Evolutionary conservation across 768 basidiomycete genomes (phyloP), one percentile per base, ranked within the genome.

Genomic region (Hericium rajendrae): DNA sequence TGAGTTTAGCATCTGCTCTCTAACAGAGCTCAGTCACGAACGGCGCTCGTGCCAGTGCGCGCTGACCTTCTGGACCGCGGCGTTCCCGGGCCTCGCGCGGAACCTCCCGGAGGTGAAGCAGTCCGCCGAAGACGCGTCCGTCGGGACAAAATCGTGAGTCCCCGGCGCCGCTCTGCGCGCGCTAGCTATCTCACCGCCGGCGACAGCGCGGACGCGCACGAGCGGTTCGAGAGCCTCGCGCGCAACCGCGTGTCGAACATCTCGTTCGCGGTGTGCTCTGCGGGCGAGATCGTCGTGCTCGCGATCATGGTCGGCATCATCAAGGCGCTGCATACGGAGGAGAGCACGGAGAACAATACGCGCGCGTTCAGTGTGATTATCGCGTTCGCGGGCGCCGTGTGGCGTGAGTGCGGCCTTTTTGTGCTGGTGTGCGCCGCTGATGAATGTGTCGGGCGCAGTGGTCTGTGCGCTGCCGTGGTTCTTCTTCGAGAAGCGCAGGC

Each of bases 11-110:
- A 32, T 32, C 32, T 32, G 32, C 32, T 32, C 1, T 32, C 32
- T 32, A 32, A 32, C 32, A 10, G 32, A 32, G 32, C 2, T 0
- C 32, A 32, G 9, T 32, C 32, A 32, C 32, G 32, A 32, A 32
- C 32, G 32, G 32, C 62, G 26, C 5, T 39, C n/a, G 40, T 41
- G 10, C 0, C 57, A 86, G 81, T 80, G 85, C 56, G 73, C 84
- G 32, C 68, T 89, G 55, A 89, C 88, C 0, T 91, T 90, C 69
- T 91, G 86, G 87, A 86, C 85, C 0, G 88, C 88, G 12, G 88
- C 88, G 12, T 89, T 91, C 66, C 86, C 88, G 0, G 87, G 85
- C 16, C 74, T 91, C 15, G 83, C 84, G 22, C 76, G 81, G 9
- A 79, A 89, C 66, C 76, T 88, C 26, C 83, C 85, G 0, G 82